Evolutionary conservation across 129 eudicot species (phyloP), one percentile per base, ranked within the genome.

Genomic region (Smallanthus sonchifolius): DNA sequence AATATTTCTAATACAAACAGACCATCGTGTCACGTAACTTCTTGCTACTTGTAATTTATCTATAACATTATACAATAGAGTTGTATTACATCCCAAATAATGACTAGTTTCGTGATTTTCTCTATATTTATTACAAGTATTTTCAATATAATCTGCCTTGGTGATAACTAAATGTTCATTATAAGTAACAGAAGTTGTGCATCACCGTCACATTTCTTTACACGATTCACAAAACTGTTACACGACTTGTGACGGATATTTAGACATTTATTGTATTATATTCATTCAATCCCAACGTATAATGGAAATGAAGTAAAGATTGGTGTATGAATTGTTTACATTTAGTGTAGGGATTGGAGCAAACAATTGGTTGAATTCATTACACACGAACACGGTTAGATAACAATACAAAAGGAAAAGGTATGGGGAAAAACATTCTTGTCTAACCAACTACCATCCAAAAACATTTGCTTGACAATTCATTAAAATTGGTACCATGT

Each of bases 401-500:
- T 44, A 44, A 10, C 14, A 44, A 32, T 24, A 7, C 5, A 24
- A 56, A 56, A 56, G 63, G 35, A 56, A 30, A 56, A 36, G 36
- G 64, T 57, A 57, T 57, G 64, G 64, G 64, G 38, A 7, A 57
- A 57, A 17, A 57, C 64, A 57, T 57, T 57, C n/a, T 57, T 57
- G 64, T 57, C 64, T 28, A 48, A 15, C 4, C 14, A 44, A 44
- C 49, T 55, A 19, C 34, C 34, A 19, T 57, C 64, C 64, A 57
- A 57, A 57, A 57, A 57, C 64, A 24, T 28, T 24, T 11, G 37
- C 35, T 67, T 16, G 57, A 68, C 81, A 60, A 69, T 69, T 77
- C 71, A 77, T 77, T 77, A 77, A 77, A 77, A 77, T 15, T 38
- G 76, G 70, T 69, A 77, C 82, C 76, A 45, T 35, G 47, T 85